These are phyloP conservation scores for Fraxinus angustifolia DNA, from an alignment of 305 asterid species.

Conservation along the genomic window DNA sequence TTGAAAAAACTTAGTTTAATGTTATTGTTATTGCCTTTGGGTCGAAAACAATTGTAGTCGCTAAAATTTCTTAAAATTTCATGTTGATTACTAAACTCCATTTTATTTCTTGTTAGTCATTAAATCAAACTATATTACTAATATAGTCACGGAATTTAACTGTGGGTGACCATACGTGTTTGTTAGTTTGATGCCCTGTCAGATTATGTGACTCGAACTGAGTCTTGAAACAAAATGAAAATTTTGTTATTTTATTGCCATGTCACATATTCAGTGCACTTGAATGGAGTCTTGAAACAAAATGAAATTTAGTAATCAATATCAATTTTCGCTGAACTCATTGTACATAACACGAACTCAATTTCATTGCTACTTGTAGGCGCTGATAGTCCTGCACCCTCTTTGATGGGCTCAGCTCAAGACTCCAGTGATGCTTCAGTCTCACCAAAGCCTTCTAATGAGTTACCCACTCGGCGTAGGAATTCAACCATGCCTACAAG, in stretches of 20 bases:
- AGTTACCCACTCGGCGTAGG: conserved; percentile 23
- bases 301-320: too few relatives aligned
- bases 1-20: background rate
- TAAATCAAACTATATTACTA: background rate
- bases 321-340: background rate
- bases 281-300: background rate
- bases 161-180: background rate
- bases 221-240: background rate
- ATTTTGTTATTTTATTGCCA: background rate
- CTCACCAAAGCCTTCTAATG: conserved; percentile 24
- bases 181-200: background rate
- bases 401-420: conserved; percentile 23
- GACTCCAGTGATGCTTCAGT: conserved; percentile 21
- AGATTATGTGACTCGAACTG: background rate
- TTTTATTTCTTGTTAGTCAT: background rate
- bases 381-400: conserved; percentile 32
- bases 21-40: background rate
- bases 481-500: conserved; percentile 12
- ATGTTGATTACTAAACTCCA: background rate
- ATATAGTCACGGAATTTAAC: background rate
- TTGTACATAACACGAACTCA: background rate
- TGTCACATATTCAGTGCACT: background rate
- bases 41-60: background rate
- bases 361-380: conserved; percentile 24
- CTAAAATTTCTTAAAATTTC: background rate